A percentile compares a stretch with the other conserved stretches of the same genome.
phyloP scores from a whole-genome alignment of 2,329 filamentous ascomycete species.

The Paracoccidioides lutzii region DNA sequence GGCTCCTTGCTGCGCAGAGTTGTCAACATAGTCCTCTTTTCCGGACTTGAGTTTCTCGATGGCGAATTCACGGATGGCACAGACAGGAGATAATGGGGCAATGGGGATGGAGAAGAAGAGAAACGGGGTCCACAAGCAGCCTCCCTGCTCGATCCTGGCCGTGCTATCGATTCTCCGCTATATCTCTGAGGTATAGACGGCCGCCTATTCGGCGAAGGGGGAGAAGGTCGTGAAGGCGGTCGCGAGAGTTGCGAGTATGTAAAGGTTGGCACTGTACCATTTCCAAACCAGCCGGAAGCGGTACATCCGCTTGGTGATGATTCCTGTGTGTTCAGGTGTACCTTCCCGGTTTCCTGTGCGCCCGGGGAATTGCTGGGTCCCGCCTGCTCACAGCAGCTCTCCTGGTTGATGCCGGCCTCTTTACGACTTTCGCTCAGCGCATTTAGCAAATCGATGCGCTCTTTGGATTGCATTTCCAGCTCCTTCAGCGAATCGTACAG shows the following conservation, averaged over 20 bases:
- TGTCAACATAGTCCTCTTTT: conserved; percentile 48
- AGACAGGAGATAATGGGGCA: conserved; percentile 19
- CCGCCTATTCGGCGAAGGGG: conserved; percentile 35
- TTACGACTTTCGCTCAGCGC: conserved; percentile 56
- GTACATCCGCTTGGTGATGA: conserved; percentile 12
- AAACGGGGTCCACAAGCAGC: not conserved
- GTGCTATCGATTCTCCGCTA: not conserved
- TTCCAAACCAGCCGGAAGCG: conserved; percentile 54
- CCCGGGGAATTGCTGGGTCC: conserved; percentile 3
- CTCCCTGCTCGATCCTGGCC: not conserved
- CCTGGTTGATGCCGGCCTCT: conserved; percentile 32
- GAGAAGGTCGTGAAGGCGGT: conserved; percentile 41
- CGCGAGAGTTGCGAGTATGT: conserved; percentile 71
- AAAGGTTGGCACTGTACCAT: conserved; percentile 68
- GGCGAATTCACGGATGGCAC: conserved; percentile 21
- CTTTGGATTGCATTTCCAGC: conserved; percentile 83
- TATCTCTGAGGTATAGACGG: conserved; percentile 15
- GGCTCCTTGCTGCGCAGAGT: conserved; percentile 39
- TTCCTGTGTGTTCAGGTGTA: conserved; percentile 20
- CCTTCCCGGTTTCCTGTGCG: not conserved
- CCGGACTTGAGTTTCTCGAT: conserved; percentile 48
- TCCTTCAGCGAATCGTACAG: conserved; percentile 68
- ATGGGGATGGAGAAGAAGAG: conserved; percentile 12
- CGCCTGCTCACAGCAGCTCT: conserved; percentile 13
- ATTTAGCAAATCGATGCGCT: conserved; percentile 78